A percentile compares a stretch with the other conserved stretches of the same genome.
These are phyloP conservation scores for Geosmithia putterillii DNA, from an alignment of 2,329 filamentous ascomycete genomes.

Conservation along the genomic window DNA sequence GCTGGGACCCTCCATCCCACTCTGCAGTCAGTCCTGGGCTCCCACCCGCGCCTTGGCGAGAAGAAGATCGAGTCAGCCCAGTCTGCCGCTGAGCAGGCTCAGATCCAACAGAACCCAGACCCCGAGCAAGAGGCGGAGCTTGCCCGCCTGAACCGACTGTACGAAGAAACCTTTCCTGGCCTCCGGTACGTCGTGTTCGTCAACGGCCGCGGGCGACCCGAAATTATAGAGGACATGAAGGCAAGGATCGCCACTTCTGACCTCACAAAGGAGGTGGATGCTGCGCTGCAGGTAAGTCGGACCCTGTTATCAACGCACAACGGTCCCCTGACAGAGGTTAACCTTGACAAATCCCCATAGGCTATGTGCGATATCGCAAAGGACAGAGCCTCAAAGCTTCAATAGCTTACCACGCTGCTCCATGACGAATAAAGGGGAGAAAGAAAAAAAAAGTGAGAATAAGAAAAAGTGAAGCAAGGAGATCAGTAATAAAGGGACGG, in stretches of 20 bases:
- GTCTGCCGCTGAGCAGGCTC: conserved; percentile 71
- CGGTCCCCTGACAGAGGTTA: background rate
- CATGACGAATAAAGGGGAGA: background rate
- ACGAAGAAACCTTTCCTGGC: conserved; percentile 71
- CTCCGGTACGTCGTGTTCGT: conserved; percentile 88
- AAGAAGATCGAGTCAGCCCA: conserved; percentile 72
- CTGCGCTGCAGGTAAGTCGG: conserved; percentile 57
- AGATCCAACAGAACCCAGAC: conserved; percentile 35
- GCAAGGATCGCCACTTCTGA: conserved; percentile 58
- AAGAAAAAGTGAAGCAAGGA: background rate
- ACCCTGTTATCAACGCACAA: background rate
- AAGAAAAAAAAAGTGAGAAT: background rate
- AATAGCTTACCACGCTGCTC: background rate
- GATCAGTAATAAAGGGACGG: background rate
- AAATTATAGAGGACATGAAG: conserved; percentile 76
- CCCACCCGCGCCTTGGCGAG: conserved; percentile 74
- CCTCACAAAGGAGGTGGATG: conserved; percentile 52
- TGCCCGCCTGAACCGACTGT: conserved; percentile 56
- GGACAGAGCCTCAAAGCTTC: conserved; percentile 55
- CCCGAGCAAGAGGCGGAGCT: conserved; percentile 46
- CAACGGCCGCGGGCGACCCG: conserved; percentile 60
- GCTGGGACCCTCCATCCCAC: conserved; percentile 36
- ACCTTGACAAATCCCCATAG: conserved; percentile 24
- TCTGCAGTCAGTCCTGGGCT: conserved; percentile 62
- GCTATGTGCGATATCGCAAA: conserved; percentile 88